A percentile compares a stretch with the other conserved stretches of the same genome.
phyloP scores from a whole-genome alignment of 441 rosid genomes.

The Brassica hybrid region DNA sequence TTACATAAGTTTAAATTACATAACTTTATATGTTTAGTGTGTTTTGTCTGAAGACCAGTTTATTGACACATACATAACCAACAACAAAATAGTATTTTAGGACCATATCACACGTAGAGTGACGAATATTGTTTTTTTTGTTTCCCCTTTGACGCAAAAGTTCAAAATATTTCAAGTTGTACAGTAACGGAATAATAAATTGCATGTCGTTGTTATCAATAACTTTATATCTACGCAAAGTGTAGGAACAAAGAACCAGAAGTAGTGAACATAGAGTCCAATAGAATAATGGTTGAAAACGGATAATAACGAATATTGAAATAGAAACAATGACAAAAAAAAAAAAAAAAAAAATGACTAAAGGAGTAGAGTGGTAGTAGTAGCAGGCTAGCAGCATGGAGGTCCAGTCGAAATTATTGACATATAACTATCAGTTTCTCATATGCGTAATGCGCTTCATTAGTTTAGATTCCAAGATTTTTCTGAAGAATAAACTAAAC shows the following conservation, averaged over 20 bases:
- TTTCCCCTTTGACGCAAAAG: background rate
- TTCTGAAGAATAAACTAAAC: background rate
- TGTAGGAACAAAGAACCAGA: conserved; percentile 10
- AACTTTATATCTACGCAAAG: conserved; percentile 36
- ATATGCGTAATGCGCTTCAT: conserved; percentile 7
- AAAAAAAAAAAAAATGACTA: background rate
- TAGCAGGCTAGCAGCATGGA: background rate
- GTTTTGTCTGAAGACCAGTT: background rate
- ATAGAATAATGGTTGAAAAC: background rate
- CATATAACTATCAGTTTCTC: conserved; percentile 3
- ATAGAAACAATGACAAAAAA: background rate
- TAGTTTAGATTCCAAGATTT: conserved; percentile 10
- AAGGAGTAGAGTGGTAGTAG: conserved; percentile 3
- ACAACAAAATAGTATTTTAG: background rate
- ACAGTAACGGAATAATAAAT: conserved; percentile 9
- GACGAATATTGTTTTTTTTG: background rate
- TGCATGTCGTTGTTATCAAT: conserved; percentile 30
- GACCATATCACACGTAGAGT: background rate
- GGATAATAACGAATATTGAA: conserved; percentile 29
- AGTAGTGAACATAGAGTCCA: background rate
- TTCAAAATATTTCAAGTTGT: conserved; percentile 14
- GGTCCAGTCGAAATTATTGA: conserved; percentile 27
- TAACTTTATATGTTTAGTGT: conserved; percentile 4
- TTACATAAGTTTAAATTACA: conserved; percentile 8
- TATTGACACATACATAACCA: background rate